Evolutionary conservation across 805 yeast species (phyloP).

Genomic region (Vanderwaltozyma polyspora): DNA sequence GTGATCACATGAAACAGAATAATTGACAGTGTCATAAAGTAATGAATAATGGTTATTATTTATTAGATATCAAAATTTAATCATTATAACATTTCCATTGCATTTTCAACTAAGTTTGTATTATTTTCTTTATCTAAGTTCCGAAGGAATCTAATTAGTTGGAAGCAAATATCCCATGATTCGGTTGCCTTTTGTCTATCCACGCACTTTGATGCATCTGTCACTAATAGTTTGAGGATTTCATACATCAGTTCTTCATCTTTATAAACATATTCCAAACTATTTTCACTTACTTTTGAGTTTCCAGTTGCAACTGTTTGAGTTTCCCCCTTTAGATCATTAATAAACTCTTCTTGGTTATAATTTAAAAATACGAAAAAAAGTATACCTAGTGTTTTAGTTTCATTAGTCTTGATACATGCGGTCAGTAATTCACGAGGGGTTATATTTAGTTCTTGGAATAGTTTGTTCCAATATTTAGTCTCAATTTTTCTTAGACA

Average conservation of each 20-base stretch:
- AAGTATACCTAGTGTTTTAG: conserved; percentile 22
- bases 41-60: too few species aligned
- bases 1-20: too few species aligned
- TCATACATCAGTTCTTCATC: conserved; percentile 25
- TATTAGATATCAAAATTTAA: too few species aligned
- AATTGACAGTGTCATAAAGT: too few species aligned
- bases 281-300: background rate
- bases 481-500: conserved; percentile 27
- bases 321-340: background rate
- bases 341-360: conserved; percentile 12
- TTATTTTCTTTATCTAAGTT: conserved; percentile 22
- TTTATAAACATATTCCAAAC: conserved; percentile 13
- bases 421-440: conserved; percentile 23
- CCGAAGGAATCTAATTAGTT: conserved; percentile 20
- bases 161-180: conserved; percentile 28
- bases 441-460: conserved; percentile 17
- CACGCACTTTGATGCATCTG: conserved; percentile 19
- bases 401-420: conserved; percentile 24
- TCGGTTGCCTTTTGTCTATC: conserved; percentile 20
- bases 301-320: background rate
- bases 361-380: conserved; percentile 25
- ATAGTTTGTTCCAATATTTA: conserved; percentile 24
- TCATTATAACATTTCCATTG: conserved; percentile 13
- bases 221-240: conserved; percentile 20
- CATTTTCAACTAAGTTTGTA: conserved; percentile 17